phyloP scores from a whole-genome alignment of 495 filamentous ascomycete species.

The Talaromyces wortmannii region DNA sequence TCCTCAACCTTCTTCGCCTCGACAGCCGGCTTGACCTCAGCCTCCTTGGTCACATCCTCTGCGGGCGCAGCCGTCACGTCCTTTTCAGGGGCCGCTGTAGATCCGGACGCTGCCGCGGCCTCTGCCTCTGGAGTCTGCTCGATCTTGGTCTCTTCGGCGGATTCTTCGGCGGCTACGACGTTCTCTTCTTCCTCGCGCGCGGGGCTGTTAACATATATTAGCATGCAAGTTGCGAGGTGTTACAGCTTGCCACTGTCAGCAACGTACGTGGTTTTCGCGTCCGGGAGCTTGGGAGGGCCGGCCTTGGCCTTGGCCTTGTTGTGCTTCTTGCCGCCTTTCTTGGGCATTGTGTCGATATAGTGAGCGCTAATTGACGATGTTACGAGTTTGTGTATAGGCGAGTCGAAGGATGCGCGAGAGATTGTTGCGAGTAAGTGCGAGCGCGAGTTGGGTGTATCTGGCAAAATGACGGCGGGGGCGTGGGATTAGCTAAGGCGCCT shows the following conservation, averaged over 20 bases:
- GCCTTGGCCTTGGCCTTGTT: slow-evolving; percentile 29
- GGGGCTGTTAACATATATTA: slow-evolving; percentile 21
- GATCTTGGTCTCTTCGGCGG: slow-evolving; percentile 15
- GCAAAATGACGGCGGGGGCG: neutral
- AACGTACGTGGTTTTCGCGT: slow-evolving; percentile 38
- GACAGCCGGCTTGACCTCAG: slow-evolving; percentile 8
- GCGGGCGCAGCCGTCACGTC: slow-evolving; percentile 9
- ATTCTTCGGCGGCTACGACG: slow-evolving; percentile 23
- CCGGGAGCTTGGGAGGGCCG: slow-evolving; percentile 22
- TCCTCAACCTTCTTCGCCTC: slow-evolving; percentile 2
- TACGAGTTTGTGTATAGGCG: neutral
- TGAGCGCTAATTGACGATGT: neutral
- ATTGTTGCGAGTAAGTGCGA: neutral
- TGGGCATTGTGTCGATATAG: slow-evolving; percentile 24
- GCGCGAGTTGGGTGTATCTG: neutral
- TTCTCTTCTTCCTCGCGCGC: slow-evolving; percentile 34
- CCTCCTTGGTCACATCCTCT: slow-evolving; percentile 9
- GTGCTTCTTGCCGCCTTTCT: slow-evolving; percentile 39
- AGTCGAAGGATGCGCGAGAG: neutral
- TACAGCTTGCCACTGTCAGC: neutral
- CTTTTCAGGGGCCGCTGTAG: neutral
- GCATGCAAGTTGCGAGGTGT: neutral
- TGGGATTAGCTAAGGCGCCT: neutral
- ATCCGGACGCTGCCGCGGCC: slow-evolving; percentile 12
- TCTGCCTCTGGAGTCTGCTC: slow-evolving; percentile 13